Conservation (phyloP, 805 yeast genomes). For the Wickerhamiella kurtzmanii region DNA sequence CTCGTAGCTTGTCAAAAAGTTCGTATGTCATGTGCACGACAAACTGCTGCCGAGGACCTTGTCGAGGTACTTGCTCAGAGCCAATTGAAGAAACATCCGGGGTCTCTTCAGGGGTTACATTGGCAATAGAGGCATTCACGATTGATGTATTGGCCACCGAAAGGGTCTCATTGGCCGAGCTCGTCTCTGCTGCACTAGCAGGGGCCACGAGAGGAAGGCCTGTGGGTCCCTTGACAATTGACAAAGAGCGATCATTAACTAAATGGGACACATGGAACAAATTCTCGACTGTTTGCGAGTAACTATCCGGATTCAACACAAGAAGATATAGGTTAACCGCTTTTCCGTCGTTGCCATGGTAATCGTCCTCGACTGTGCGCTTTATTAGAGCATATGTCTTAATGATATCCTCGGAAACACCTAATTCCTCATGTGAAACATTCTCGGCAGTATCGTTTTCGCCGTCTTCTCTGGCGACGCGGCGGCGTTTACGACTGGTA, state of each 20-base stretch:
- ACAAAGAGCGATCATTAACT: conserved; percentile 55
- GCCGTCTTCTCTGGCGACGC: background rate
- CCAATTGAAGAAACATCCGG: background rate
- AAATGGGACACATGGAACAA: conserved; percentile 72
- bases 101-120: background rate
- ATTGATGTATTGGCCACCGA: too few species aligned
- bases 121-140: background rate
- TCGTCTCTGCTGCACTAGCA: background rate
- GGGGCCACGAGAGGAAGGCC: conserved; percentile 18
- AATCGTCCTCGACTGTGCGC: background rate
- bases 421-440: background rate
- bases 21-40: conserved; percentile 1
- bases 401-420: background rate
- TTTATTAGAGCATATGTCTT: background rate
- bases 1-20: conserved; percentile 1
- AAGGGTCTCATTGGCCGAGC: background rate
- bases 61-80: background rate
- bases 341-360: conserved; percentile 1
- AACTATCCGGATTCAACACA: conserved; percentile 59
- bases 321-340: conserved; percentile 49
- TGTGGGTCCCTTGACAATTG: conserved; percentile 34
- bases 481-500: background rate
- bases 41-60: conserved; percentile 1
- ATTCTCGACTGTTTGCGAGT: conserved; percentile 69
- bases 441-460: background rate